These are phyloP conservation scores for Collybia sordida DNA, from an alignment of 768 basidiomycete genomes.

Conservation along the genomic window DNA sequence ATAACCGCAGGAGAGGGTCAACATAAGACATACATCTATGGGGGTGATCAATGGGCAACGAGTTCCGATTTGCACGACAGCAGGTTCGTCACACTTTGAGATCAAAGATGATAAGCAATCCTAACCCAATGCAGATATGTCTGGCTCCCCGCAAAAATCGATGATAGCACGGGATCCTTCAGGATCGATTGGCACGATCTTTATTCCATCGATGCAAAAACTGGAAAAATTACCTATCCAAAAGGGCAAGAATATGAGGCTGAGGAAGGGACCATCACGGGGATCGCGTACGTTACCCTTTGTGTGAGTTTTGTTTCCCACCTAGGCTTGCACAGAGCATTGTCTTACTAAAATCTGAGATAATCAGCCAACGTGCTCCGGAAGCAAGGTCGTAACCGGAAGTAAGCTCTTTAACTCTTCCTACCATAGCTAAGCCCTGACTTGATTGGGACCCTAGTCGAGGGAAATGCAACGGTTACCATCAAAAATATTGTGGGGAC, in stretches of 20 bases:
- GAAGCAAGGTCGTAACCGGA: slow-evolving; percentile 17
- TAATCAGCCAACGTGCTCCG: slow-evolving; percentile 21
- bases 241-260: slow-evolving; percentile 21
- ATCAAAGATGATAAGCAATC: too few species aligned
- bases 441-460: slow-evolving; percentile 3
- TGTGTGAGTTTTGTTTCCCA: slow-evolving; percentile 13
- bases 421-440: neutral
- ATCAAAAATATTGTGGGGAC: slow-evolving; percentile 25
- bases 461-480: slow-evolving; percentile 23
- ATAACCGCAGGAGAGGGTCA: slow-evolving; percentile 8
- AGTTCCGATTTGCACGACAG: slow-evolving; percentile 9
- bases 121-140: slow-evolving; percentile 16
- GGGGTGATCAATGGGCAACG: slow-evolving; percentile 9
- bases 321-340: neutral
- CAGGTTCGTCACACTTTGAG: neutral
- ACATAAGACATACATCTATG: slow-evolving; percentile 9
- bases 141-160: slow-evolving; percentile 22
- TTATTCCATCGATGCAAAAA: slow-evolving; percentile 20
- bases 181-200: slow-evolving; percentile 22
- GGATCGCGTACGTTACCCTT: slow-evolving; percentile 21
- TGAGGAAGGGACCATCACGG: slow-evolving; percentile 15
- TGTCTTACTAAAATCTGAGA: neutral
- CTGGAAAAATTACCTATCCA: slow-evolving; percentile 16
- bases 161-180: slow-evolving; percentile 23
- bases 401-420: slow-evolving; percentile 10